Conservation (phyloP, 768 basidiomycete species). For the Lactarius hatsudake region DNA sequence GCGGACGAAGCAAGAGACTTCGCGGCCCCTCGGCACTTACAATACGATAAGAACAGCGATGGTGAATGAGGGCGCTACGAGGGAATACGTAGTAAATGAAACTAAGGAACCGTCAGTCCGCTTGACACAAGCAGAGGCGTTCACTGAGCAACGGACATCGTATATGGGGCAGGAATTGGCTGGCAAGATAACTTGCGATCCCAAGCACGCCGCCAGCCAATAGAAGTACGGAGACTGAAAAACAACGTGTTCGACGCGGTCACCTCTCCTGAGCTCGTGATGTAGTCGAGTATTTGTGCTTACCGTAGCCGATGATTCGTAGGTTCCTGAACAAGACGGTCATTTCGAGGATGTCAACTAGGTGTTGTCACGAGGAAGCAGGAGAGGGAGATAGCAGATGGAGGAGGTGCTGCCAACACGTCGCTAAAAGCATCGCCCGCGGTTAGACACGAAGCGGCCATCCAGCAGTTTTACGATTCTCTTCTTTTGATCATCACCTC, state of each 20-base stretch:
- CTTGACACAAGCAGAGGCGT: background rate
- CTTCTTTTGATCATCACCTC: background rate
- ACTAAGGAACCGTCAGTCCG: slow-evolving; percentile 38
- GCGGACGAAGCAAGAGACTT: background rate
- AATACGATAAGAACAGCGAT: slow-evolving; percentile 25
- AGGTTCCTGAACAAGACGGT: slow-evolving; percentile 37
- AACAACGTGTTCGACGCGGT: background rate
- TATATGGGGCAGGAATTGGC: slow-evolving; percentile 59
- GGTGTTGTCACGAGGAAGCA: slow-evolving; percentile 1
- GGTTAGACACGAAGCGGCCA: slow-evolving; percentile 17
- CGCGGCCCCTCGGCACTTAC: slow-evolving; percentile 9
- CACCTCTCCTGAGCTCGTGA: background rate
- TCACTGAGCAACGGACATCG: slow-evolving; percentile 47
- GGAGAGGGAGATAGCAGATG: slow-evolving; percentile 6
- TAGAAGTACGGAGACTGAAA: slow-evolving; percentile 39
- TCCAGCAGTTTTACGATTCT: background rate
- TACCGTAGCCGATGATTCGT: slow-evolving; percentile 34
- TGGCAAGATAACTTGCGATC: slow-evolving; percentile 63
- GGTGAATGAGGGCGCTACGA: slow-evolving; percentile 63
- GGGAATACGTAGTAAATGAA: slow-evolving; percentile 68
- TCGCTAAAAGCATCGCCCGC: slow-evolving; percentile 13
- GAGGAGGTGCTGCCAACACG: slow-evolving; percentile 24
- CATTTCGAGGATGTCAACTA: slow-evolving; percentile 28
- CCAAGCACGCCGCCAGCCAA: slow-evolving; percentile 59
- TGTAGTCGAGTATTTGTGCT: slow-evolving; percentile 15